Evolutionary conservation across 768 basidiomycete genomes (phyloP).

Genomic region (Tricholoma bakamatsutake): DNA sequence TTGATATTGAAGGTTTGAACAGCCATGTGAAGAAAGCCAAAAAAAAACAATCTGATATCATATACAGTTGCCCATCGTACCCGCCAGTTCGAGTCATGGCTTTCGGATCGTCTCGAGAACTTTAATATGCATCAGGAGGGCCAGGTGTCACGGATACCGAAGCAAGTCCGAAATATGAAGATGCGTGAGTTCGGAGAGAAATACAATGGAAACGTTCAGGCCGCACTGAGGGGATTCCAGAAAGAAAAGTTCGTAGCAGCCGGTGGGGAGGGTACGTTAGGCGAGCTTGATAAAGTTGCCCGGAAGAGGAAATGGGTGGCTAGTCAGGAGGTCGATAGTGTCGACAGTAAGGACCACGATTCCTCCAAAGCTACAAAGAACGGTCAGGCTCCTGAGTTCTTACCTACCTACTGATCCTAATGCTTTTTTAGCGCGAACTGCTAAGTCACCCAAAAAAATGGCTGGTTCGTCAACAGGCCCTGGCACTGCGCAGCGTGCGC

Average conservation of each 20-base stretch:
- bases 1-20: constrained; percentile 70
- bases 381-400: constrained; percentile 34
- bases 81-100: constrained; percentile 70
- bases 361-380: constrained; percentile 47
- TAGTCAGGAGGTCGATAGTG: constrained; percentile 47
- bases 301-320: constrained; percentile 77
- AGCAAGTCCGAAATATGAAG: constrained; percentile 62
- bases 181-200: constrained; percentile 77
- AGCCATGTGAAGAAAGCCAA: neutral
- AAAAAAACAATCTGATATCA: constrained; percentile 3
- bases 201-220: constrained; percentile 72
- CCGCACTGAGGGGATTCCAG: constrained; percentile 62
- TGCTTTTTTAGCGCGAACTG: constrained; percentile 19
- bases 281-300: constrained; percentile 60
- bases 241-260: constrained; percentile 52
- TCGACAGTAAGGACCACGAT: constrained; percentile 25
- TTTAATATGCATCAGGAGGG: constrained; percentile 74
- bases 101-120: constrained; percentile 65
- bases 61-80: constrained; percentile 64
- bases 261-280: constrained; percentile 41
- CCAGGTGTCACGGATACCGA: constrained; percentile 68
- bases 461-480: constrained; percentile 43
- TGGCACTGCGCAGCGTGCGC: constrained; percentile 46
- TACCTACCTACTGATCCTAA: neutral
- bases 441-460: constrained; percentile 49